Conservation (phyloP, 2,329 filamentous ascomycete genomes). For the Rhynchosporium secalis region DNA sequence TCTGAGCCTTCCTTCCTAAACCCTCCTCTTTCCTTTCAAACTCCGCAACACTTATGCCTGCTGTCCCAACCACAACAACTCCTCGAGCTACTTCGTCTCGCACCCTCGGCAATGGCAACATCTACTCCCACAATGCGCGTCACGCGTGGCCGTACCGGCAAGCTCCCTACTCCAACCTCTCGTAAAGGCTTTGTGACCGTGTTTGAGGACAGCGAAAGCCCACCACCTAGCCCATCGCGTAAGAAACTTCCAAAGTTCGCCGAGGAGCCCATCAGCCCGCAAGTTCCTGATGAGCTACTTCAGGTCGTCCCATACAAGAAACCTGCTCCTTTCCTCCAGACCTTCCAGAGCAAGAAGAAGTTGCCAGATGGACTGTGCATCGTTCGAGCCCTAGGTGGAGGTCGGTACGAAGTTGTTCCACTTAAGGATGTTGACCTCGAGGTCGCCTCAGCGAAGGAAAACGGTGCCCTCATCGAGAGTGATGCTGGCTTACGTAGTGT, state of each 20-base stretch:
- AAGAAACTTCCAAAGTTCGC: not conserved
- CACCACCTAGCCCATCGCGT: not conserved
- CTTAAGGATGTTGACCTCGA: constrained; percentile 17
- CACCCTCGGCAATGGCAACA: not conserved
- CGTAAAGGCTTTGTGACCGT: constrained; percentile 7
- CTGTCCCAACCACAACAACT: not conserved
- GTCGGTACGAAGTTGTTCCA: constrained; percentile 28
- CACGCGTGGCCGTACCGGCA: constrained; percentile 12
- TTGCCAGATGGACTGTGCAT: constrained; percentile 28
- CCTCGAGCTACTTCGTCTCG: not conserved
- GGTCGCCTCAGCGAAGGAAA: constrained; percentile 24
- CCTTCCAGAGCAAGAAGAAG: constrained; percentile 20
- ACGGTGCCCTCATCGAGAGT: constrained; percentile 20
- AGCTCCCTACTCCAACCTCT: constrained; percentile 5
- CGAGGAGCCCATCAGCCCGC: not conserved
- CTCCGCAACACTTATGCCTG: not conserved
- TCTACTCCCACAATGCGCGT: not conserved
- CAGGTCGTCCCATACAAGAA: not conserved
- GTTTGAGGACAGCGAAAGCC: constrained; percentile 4
- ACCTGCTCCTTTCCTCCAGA: constrained; percentile 19
- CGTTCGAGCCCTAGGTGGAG: constrained; percentile 22
- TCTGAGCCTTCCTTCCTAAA: not conserved
- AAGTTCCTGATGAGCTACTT: not conserved
- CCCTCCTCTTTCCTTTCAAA: not conserved
- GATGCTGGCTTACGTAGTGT: constrained; percentile 10